Evolutionary conservation across 2,329 filamentous ascomycete genomes (phyloP).

Genomic region (Hirsutella rhossiliensis): DNA sequence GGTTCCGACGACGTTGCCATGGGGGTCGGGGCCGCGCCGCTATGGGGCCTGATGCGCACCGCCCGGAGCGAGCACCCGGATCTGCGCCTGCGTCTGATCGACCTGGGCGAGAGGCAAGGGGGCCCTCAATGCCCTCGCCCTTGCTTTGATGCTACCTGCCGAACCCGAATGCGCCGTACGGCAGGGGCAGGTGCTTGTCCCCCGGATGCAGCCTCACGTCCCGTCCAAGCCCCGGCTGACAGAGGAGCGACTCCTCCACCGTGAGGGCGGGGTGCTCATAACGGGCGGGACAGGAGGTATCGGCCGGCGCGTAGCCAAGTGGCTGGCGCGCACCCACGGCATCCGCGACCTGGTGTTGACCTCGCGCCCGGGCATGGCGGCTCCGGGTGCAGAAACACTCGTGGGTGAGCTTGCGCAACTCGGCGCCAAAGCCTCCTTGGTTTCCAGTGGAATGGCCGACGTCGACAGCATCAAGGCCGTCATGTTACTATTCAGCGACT

Average conservation of each 20-base stretch:
- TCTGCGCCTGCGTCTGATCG: slow-evolving; percentile 6
- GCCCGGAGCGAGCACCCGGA: slow-evolving; percentile 8
- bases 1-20: slow-evolving; percentile 1
- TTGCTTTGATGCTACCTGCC: neutral
- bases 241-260: slow-evolving; percentile 1
- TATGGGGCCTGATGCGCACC: slow-evolving; percentile 9
- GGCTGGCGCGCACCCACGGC: slow-evolving; percentile 3
- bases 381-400: slow-evolving; percentile 2
- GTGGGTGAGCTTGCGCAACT: slow-evolving; percentile 4
- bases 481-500: slow-evolving; percentile 2
- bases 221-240: neutral
- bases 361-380: slow-evolving; percentile 4
- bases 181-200: slow-evolving; percentile 4
- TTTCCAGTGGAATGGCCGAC: slow-evolving; percentile 5
- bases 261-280: slow-evolving; percentile 7
- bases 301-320: slow-evolving; percentile 5
- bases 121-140: neutral
- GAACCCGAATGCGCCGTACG: slow-evolving; percentile 7
- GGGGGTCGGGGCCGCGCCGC: slow-evolving; percentile 3
- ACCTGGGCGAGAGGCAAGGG: neutral
- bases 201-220: slow-evolving; percentile 4
- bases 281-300: slow-evolving; percentile 7
- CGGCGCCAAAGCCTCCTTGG: slow-evolving; percentile 4
- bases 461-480: slow-evolving; percentile 1
- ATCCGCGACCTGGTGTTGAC: slow-evolving; percentile 6